These are phyloP conservation scores for Graphilbum sp. DNA, from an alignment of 2,329 filamentous ascomycete species.

Conservation along the genomic window DNA sequence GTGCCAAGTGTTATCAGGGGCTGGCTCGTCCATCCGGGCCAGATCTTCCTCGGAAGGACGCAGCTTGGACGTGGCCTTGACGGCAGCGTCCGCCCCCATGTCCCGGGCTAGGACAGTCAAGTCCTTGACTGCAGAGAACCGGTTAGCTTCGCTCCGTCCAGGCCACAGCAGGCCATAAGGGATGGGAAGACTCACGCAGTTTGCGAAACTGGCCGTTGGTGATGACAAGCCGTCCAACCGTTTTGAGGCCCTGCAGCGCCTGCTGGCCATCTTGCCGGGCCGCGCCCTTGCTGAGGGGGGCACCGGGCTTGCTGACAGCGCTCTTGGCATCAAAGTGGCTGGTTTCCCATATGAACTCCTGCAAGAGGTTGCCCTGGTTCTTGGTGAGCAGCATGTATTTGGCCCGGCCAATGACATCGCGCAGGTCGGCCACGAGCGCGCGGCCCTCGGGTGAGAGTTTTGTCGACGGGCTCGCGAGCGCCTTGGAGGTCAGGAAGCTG, in stretches of 20 bases:
- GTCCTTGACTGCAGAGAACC: constrained; percentile 44
- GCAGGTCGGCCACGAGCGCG: constrained; percentile 59
- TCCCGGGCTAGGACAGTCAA: constrained; percentile 68
- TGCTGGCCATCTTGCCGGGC: constrained; percentile 73
- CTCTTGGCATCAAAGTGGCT: constrained; percentile 54
- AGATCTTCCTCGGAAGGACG: constrained; percentile 67
- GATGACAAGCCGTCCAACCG: constrained; percentile 73
- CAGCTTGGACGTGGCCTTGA: constrained; percentile 57
- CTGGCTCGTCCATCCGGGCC: constrained; percentile 62
- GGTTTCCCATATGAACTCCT: constrained; percentile 95
- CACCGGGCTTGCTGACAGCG: constrained; percentile 42
- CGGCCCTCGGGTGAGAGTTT: constrained; percentile 74
- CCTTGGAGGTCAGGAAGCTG: constrained; percentile 60
- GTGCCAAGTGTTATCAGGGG: constrained; percentile 87
- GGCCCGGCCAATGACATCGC: constrained; percentile 65
- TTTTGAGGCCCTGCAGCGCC: constrained; percentile 70
- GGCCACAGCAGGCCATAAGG: background rate
- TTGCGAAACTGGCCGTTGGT: constrained; percentile 96
- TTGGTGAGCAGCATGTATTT: constrained; percentile 79
- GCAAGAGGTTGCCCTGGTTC: constrained; percentile 85
- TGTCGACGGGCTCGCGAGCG: constrained; percentile 51
- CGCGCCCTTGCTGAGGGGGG: constrained; percentile 57
- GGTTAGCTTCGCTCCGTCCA: no score
- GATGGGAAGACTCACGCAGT: constrained; percentile 41
- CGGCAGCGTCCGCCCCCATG: constrained; percentile 79